phyloP scores from a whole-genome alignment of 202 grass and related monocot species.

The Panicum virgatum region DNA sequence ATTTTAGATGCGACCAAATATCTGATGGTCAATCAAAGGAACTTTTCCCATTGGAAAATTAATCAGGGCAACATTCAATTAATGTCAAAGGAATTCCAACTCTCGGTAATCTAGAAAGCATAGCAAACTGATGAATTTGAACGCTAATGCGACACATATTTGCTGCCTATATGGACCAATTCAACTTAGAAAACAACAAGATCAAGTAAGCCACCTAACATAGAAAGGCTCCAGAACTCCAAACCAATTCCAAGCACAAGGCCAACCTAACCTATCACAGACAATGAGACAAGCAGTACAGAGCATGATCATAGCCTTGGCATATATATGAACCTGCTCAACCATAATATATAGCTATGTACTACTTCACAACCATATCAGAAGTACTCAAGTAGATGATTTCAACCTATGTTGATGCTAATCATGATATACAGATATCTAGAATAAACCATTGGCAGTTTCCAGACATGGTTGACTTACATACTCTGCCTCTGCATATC shows the following conservation, averaged over 20 bases:
- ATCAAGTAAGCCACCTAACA: background rate
- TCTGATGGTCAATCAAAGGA: background rate
- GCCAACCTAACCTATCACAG: background rate
- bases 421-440: background rate
- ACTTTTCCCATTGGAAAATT: no score
- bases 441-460: background rate
- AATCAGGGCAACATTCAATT: background rate
- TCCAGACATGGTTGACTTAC: background rate
- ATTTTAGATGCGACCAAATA: background rate
- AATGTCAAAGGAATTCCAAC: background rate
- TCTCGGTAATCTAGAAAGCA: background rate
- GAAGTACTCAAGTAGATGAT: background rate
- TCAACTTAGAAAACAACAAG: background rate
- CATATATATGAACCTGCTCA: background rate
- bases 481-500: background rate
- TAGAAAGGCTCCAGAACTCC: background rate
- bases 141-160: background rate
- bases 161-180: background rate
- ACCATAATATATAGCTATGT: background rate
- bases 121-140: background rate
- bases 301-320: background rate
- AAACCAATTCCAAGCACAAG: background rate
- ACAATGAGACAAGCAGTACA: background rate
- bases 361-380: background rate
- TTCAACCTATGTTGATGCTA: no score